Percentiles rank a stretch among this genome's conserved stretches.
Conservation (phyloP, 768 basidiomycete species). For the Symmetrospora coprosmae region DNA sequence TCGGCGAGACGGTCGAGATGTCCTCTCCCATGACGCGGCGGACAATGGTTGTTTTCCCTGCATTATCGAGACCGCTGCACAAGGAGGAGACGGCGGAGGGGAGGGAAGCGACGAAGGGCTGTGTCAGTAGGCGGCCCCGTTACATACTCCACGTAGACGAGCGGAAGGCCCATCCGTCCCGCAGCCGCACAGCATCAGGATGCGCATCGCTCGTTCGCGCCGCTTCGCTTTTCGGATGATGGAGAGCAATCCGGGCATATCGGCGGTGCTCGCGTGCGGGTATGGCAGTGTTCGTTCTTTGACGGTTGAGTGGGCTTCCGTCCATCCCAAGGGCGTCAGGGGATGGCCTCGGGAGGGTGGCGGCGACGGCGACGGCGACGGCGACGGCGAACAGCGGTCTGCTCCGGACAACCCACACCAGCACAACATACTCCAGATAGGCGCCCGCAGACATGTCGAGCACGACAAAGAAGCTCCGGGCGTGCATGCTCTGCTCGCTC, state of each 20-base stretch:
- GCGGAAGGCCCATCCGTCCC: too few relatives aligned
- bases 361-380: too few relatives aligned
- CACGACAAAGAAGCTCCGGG: conserved; percentile 55
- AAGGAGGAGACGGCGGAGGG: too few relatives aligned
- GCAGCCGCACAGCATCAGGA: conserved; percentile 80
- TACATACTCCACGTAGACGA: background rate
- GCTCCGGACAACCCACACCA: background rate
- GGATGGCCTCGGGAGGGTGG: too few relatives aligned
- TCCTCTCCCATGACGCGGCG: conserved; percentile 90
- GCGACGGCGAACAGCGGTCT: too few relatives aligned
- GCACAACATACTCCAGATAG: background rate
- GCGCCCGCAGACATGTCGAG: conserved; percentile 21
- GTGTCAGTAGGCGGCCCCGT: background rate
- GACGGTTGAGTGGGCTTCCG: too few relatives aligned
- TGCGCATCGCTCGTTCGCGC: conserved; percentile 92
- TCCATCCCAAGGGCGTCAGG: too few relatives aligned
- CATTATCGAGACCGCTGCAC: conserved; percentile 87
- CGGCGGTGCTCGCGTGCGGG: too few relatives aligned
- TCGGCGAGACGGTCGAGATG: conserved; percentile 73
- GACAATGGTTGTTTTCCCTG: conserved; percentile 94
- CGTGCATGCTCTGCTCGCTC: conserved; percentile 85
- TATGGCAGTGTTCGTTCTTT: too few relatives aligned
- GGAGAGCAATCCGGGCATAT: conserved; percentile 74
- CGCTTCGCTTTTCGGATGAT: conserved; percentile 90
- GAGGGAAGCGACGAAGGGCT: background rate